Evolutionary conservation across 768 basidiomycete genomes (phyloP).

Genomic region (Steccherinum ochraceum): DNA sequence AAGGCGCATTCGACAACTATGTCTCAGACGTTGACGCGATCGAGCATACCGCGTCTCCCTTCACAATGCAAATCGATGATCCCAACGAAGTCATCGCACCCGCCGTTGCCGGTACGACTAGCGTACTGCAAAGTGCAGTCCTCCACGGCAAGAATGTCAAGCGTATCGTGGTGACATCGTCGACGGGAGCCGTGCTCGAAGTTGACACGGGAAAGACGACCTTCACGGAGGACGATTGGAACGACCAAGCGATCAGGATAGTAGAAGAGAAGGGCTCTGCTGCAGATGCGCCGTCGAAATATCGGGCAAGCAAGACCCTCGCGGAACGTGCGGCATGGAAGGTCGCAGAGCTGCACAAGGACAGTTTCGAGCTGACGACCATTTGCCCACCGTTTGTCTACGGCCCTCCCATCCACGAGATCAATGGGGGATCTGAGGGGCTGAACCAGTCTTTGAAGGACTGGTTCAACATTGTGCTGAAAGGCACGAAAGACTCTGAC

Average conservation of each 20-base stretch:
- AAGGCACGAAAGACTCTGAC: slow-evolving; percentile 13
- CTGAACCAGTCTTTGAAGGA: slow-evolving; percentile 29
- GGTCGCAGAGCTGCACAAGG: slow-evolving; percentile 33
- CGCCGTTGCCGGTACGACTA: slow-evolving; percentile 62
- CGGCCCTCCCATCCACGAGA: slow-evolving; percentile 26
- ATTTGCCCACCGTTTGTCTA: slow-evolving; percentile 44
- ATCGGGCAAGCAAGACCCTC: slow-evolving; percentile 49
- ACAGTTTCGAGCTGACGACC: slow-evolving; percentile 44
- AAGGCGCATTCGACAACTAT: slow-evolving; percentile 37
- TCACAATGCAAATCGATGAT: slow-evolving; percentile 16
- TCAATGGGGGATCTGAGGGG: slow-evolving; percentile 20
- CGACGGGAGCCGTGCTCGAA: slow-evolving; percentile 38
- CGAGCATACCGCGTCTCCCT: slow-evolving; percentile 31
- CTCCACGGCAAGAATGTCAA: slow-evolving; percentile 38
- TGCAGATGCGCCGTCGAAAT: slow-evolving; percentile 34
- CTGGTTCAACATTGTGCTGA: slow-evolving; percentile 19
- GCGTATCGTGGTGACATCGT: slow-evolving; percentile 58
- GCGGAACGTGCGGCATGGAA: slow-evolving; percentile 55
- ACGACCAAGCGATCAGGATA: slow-evolving; percentile 35
- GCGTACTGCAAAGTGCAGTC: slow-evolving; percentile 50
- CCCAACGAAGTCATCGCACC: slow-evolving; percentile 51
- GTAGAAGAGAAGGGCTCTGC: slow-evolving; percentile 43
- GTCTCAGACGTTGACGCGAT: slow-evolving; percentile 40
- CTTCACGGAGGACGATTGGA: slow-evolving; percentile 56
- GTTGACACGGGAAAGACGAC: slow-evolving; percentile 9